These are phyloP conservation scores for Termitomyces sp. DNA, from an alignment of 768 basidiomycete species.

Conservation along the genomic window DNA sequence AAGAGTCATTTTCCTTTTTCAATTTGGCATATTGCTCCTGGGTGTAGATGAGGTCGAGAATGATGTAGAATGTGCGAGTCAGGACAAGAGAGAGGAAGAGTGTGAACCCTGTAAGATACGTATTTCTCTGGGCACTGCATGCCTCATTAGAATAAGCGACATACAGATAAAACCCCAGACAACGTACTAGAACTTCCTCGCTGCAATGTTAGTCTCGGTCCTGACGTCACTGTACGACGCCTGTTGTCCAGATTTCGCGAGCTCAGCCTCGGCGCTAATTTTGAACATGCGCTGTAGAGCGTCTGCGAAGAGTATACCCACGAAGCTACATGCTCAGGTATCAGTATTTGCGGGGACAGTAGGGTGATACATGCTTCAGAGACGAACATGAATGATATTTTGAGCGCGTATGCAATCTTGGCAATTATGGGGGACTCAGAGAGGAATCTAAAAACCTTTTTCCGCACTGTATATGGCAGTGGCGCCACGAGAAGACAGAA, in stretches of 20 bases:
- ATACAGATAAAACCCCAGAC: neutral
- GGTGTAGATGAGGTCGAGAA: conserved; percentile 84
- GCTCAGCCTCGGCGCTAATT: conserved; percentile 64
- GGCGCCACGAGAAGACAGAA: conserved; percentile 84
- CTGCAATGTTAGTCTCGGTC: conserved; percentile 84
- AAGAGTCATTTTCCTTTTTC: conserved; percentile 47
- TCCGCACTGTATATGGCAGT: conserved; percentile 71
- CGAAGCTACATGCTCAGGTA: conserved; percentile 46
- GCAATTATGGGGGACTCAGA: conserved; percentile 66
- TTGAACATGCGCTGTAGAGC: conserved; percentile 92
- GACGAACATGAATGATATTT: conserved; percentile 88
- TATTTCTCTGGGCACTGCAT: conserved; percentile 79
- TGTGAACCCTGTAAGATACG: conserved; percentile 89
- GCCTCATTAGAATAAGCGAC: neutral
- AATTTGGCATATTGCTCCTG: conserved; percentile 86
- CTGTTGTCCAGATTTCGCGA: conserved; percentile 49
- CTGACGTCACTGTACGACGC: conserved; percentile 53
- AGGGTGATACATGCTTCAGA: conserved; percentile 9
- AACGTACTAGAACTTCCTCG: conserved; percentile 88
- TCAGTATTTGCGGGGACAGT: neutral
- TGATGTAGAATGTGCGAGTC: conserved; percentile 88
- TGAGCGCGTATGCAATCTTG: conserved; percentile 85
- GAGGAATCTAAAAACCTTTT: conserved; percentile 67
- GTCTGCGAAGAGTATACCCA: conserved; percentile 83
- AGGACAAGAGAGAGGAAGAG: conserved; percentile 95